phyloP scores from a whole-genome alignment of 2,329 filamentous ascomycete genomes.

The Pyrenophora tritici-repentis region DNA sequence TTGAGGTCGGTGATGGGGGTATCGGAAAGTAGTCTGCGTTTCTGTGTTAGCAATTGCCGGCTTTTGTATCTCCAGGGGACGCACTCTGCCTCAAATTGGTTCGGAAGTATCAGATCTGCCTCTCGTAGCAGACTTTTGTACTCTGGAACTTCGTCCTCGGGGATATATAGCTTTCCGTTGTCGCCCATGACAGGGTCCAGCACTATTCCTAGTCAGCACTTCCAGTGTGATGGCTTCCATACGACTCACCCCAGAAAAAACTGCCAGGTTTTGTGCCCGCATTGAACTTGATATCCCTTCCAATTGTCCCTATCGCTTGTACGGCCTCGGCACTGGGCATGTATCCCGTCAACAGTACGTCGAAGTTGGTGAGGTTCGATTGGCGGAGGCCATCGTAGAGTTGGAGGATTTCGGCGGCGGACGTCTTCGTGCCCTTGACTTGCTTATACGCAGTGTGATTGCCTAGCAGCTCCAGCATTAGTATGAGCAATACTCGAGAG shows the following conservation, averaged over 20 bases:
- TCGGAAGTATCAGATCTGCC: slow-evolving; percentile 91
- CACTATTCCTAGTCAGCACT: slow-evolving; percentile 55
- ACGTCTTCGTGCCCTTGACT: slow-evolving; percentile 81
- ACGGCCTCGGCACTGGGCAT: slow-evolving; percentile 86
- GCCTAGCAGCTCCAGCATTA: slow-evolving; percentile 57
- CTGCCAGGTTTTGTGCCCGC: slow-evolving; percentile 66
- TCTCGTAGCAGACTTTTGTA: slow-evolving; percentile 80
- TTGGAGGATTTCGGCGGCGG: slow-evolving; percentile 79
- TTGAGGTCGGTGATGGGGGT: slow-evolving; percentile 77
- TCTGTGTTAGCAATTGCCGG: background rate
- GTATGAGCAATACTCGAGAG: background rate
- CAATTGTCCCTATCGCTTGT: slow-evolving; percentile 82
- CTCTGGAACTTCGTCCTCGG: slow-evolving; percentile 85
- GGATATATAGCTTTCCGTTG: slow-evolving; percentile 88
- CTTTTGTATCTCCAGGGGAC: slow-evolving; percentile 31
- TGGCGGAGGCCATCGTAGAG: slow-evolving; percentile 84
- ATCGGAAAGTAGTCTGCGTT: slow-evolving; percentile 75
- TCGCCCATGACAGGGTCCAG: slow-evolving; percentile 99
- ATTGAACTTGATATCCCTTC: slow-evolving; percentile 74
- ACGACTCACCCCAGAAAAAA: slow-evolving; percentile 81
- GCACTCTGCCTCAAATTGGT: slow-evolving; percentile 96
- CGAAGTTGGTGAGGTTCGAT: slow-evolving; percentile 84
- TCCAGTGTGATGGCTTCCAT: too few relatives aligned
- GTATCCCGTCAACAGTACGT: slow-evolving; percentile 94
- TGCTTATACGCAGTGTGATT: slow-evolving; percentile 95